These are phyloP conservation scores for Chionographis japonica DNA, from an alignment of 106 monocot species.

Conservation along the genomic window DNA sequence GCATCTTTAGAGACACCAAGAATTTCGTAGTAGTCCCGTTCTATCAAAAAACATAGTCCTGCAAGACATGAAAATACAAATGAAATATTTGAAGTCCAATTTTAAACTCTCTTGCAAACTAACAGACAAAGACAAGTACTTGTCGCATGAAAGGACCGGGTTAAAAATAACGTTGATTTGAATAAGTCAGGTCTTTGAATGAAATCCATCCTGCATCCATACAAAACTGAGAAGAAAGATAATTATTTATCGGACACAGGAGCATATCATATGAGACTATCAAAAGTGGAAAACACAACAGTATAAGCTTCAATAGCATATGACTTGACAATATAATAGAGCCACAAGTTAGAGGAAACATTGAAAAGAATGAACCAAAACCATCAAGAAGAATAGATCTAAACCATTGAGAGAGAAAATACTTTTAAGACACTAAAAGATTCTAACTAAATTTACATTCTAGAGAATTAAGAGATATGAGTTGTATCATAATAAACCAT, in stretches of 20 bases:
- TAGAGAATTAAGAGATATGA: no score
- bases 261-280: not conserved
- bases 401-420: no score
- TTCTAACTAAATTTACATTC: no score
- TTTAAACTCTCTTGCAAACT: no score
- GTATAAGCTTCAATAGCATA: no score
- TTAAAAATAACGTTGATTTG: conserved; percentile 17
- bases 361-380: no score
- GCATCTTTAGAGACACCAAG: conserved; percentile 85
- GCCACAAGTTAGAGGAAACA: no score
- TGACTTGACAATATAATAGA: no score
- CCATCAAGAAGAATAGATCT: no score
- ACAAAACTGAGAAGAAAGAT: conserved; percentile 1
- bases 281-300: no score
- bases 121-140: conserved; percentile 32
- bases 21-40: conserved; percentile 69
- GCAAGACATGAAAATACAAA: conserved; percentile 5
- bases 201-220: not conserved
- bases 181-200: not conserved
- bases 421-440: no score
- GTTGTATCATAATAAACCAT: no score
- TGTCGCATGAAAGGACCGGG: conserved; percentile 70
- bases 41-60: conserved; percentile 26
- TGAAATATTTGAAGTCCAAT: not conserved
- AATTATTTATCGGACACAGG: not conserved